Percentiles rank a stretch among this genome's conserved stretches.
Conservation (phyloP, 257 asterid genomes). For the Henckelia pumila region DNA sequence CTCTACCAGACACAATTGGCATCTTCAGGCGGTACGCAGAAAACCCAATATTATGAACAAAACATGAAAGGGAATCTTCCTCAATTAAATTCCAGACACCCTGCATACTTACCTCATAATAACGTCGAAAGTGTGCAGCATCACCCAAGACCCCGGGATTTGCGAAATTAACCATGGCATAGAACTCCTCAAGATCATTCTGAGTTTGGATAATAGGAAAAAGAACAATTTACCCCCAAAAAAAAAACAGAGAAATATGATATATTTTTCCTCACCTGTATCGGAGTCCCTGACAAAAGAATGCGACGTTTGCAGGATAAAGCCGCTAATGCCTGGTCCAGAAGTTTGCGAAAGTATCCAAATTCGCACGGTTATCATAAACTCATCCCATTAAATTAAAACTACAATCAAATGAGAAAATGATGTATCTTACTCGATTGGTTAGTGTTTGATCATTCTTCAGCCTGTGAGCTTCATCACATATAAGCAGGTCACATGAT, state of each 20-base stretch:
- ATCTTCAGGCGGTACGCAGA: slow-evolving; percentile 40
- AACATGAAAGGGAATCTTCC: slow-evolving; percentile 12
- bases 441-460: slow-evolving; percentile 95
- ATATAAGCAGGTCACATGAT: slow-evolving; percentile 94
- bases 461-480: slow-evolving; percentile 98
- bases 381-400: slow-evolving; percentile 8
- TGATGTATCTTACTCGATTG: slow-evolving; percentile 69
- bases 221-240: slow-evolving; percentile 6
- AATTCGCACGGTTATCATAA: slow-evolving; percentile 23
- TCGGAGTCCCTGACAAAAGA: slow-evolving; percentile 92
- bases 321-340: slow-evolving; percentile 85
- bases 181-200: slow-evolving; percentile 99
- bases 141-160: slow-evolving; percentile 93
- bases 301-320: slow-evolving; percentile 85
- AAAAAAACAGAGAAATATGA: slow-evolving; percentile 20
- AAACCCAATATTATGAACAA: slow-evolving; percentile 21
- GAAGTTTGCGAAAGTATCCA: slow-evolving; percentile 27
- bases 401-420: slow-evolving; percentile 22
- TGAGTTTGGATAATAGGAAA: slow-evolving; percentile 32
- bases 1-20: slow-evolving; percentile 92
- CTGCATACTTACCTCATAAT: slow-evolving; percentile 92
- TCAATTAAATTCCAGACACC: slow-evolving; percentile 16
- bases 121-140: slow-evolving; percentile 82
- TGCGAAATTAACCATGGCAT: slow-evolving; percentile 95
- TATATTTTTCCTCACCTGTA: slow-evolving; percentile 68